Conservation (phyloP, 2,329 filamentous ascomycete genomes). For the Exserohilum rostratum region DNA sequence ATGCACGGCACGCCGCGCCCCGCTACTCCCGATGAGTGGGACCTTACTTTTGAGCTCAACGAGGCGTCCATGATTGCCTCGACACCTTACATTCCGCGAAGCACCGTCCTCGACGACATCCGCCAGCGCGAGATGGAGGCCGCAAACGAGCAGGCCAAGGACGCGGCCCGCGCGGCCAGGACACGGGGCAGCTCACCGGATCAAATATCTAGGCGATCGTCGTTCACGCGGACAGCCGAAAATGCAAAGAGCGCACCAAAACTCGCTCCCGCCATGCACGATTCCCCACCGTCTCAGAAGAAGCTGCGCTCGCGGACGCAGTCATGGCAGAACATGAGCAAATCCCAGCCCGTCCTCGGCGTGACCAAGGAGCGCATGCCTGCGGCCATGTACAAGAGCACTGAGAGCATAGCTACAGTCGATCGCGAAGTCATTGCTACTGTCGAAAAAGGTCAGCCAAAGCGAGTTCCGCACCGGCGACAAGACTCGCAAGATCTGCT, state of each 20-base stretch:
- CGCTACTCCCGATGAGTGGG: conserved; percentile 36
- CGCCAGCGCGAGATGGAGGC: conserved; percentile 51
- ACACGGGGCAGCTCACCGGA: conserved; percentile 40
- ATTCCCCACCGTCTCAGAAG: conserved; percentile 12
- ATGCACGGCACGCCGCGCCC: conserved; percentile 34
- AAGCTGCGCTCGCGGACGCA: conserved; percentile 32
- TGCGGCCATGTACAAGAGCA: conserved; percentile 41
- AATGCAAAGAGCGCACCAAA: conserved; percentile 7
- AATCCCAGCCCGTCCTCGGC: conserved; percentile 34
- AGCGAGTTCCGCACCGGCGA: conserved; percentile 40
- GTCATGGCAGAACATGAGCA: conserved; percentile 40
- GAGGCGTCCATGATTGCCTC: conserved; percentile 55
- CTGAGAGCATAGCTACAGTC: conserved; percentile 40
- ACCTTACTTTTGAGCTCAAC: conserved; percentile 53
- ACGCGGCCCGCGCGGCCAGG: too few relatives aligned
- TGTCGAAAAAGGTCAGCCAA: conserved; percentile 29
- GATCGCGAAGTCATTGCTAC: conserved; percentile 35
- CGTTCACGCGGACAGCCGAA: conserved; percentile 17
- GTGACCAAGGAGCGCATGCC: conserved; percentile 41
- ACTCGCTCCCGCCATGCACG: conserved; percentile 10
- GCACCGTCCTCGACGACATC: conserved; percentile 51
- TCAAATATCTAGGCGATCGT: conserved; percentile 26
- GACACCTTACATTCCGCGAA: conserved; percentile 54
- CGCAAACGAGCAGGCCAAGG: conserved; percentile 42
- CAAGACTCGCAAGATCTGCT: conserved; percentile 56